These are phyloP conservation scores for Aspergillus tanneri DNA, from an alignment of 2,329 filamentous ascomycete species.

Conservation along the genomic window DNA sequence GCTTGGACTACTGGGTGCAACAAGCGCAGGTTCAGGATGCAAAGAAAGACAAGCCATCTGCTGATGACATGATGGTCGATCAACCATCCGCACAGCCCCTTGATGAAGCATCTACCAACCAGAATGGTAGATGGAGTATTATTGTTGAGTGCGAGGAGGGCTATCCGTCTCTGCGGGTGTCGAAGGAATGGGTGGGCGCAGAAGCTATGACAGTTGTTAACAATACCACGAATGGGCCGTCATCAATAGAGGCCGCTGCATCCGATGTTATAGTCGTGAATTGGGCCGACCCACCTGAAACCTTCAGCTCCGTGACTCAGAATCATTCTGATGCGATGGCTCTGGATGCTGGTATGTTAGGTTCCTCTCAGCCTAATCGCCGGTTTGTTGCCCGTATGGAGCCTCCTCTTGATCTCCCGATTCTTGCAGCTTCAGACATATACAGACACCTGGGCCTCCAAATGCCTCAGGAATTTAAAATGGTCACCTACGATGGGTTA, in stretches of 20 bases:
- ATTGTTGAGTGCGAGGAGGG: conserved; percentile 48
- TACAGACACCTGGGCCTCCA: conserved; percentile 42
- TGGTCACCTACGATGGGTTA: conserved; percentile 40
- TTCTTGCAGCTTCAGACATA: conserved; percentile 42
- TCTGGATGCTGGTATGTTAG: conserved; percentile 39
- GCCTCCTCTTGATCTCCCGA: conserved; percentile 44
- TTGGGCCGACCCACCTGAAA: conserved; percentile 41
- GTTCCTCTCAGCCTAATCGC: conserved; percentile 41
- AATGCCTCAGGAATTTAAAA: conserved; percentile 42
- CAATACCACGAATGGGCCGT: conserved; percentile 22
- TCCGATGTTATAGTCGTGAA: conserved; percentile 35
- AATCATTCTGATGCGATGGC: conserved; percentile 37
- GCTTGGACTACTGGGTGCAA: conserved; percentile 45
- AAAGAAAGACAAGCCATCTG: conserved; percentile 24
- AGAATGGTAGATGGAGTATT: conserved; percentile 35
- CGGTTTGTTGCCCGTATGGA: conserved; percentile 46
- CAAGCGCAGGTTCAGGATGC: conserved; percentile 36
- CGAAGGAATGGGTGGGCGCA: conserved; percentile 44
- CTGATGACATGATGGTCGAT: conserved; percentile 38
- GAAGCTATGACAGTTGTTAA: conserved; percentile 34
- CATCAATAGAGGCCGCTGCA: conserved; percentile 21
- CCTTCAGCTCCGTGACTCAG: conserved; percentile 34
- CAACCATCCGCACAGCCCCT: conserved; percentile 18
- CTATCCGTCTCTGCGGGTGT: conserved; percentile 45
- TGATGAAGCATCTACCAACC: conserved; percentile 20